These are phyloP conservation scores for Sarcodon sp. DNA, from an alignment of 768 basidiomycete genomes.

Conservation along the genomic window DNA sequence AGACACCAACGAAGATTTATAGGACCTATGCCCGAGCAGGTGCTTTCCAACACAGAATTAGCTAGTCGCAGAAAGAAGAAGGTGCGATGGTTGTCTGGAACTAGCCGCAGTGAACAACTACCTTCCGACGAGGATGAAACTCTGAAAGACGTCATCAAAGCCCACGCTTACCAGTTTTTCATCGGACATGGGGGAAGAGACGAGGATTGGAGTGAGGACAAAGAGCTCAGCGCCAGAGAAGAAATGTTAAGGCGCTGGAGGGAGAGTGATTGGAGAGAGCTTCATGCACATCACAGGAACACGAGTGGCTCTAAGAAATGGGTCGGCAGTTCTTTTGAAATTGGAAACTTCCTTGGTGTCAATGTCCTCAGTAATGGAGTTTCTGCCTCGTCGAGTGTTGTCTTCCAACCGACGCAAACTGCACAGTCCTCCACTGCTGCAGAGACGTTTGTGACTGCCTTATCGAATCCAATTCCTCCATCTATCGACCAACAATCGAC, in stretches of 20 bases:
- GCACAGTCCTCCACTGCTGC: slow-evolving; percentile 6
- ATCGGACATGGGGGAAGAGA: slow-evolving; percentile 46
- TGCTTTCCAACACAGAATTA: slow-evolving; percentile 29
- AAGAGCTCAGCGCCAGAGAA: slow-evolving; percentile 34
- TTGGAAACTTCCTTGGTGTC: slow-evolving; percentile 66
- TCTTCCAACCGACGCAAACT: background rate
- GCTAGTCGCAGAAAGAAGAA: slow-evolving; percentile 12
- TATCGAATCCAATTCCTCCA: too few relatives aligned
- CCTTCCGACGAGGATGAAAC: slow-evolving; percentile 20
- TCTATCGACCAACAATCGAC: background rate
- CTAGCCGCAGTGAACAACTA: slow-evolving; percentile 3
- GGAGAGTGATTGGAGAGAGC: slow-evolving; percentile 51
- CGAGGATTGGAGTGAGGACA: slow-evolving; percentile 54
- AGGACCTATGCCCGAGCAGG: slow-evolving; percentile 63
- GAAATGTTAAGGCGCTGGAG: slow-evolving; percentile 53
- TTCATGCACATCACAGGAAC: slow-evolving; percentile 18
- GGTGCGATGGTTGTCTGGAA: slow-evolving; percentile 11
- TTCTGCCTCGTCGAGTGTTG: background rate
- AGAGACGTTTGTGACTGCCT: slow-evolving; percentile 19
- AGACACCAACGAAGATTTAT: slow-evolving; percentile 48
- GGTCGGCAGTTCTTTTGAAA: slow-evolving; percentile 67
- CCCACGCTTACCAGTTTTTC: slow-evolving; percentile 54
- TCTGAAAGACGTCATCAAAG: slow-evolving; percentile 36
- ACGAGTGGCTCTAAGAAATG: slow-evolving; percentile 26
- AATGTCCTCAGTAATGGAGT: slow-evolving; percentile 33